phyloP scores from a whole-genome alignment of 805 yeast genomes.

The Yarrowia sp. region DNA sequence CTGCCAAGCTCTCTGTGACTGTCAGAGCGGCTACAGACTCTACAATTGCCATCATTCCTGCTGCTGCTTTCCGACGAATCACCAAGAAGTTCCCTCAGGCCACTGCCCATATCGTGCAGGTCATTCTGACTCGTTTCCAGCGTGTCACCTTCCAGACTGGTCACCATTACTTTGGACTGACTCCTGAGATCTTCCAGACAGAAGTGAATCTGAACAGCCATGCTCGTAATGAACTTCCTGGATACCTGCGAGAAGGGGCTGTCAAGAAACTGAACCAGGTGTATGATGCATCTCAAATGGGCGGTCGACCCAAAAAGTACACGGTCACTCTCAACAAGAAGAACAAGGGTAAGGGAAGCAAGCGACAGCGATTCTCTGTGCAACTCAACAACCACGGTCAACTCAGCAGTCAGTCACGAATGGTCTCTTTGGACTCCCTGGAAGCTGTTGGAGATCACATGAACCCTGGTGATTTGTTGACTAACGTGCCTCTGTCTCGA shows the following conservation, averaged over 20 bases:
- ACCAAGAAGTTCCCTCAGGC: conserved; percentile 82
- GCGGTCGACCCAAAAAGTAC: conserved; percentile 39
- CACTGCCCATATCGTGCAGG: conserved; percentile 92
- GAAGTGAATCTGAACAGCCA: conserved; percentile 69
- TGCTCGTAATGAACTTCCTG: conserved; percentile 62
- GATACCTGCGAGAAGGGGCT: conserved; percentile 50
- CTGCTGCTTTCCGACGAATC: conserved; percentile 75
- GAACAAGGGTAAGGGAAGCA: conserved; percentile 33
- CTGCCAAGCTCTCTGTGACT: conserved; percentile 54
- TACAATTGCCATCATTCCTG: conserved; percentile 92
- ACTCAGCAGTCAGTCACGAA: conserved; percentile 9
- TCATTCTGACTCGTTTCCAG: conserved; percentile 83
- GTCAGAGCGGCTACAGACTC: conserved; percentile 78
- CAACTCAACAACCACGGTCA: conserved; percentile 28
- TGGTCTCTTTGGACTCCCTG: conserved; percentile 41
- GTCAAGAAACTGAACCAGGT: conserved; percentile 41
- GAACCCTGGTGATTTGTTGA: conserved; percentile 85
- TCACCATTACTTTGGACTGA: conserved; percentile 83
- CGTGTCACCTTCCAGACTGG: conserved; percentile 92
- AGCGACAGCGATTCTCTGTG: conserved; percentile 38
- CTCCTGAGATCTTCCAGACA: conserved; percentile 78
- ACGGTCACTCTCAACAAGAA: conserved; percentile 27
- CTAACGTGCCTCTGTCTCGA: conserved; percentile 68
- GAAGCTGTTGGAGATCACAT: conserved; percentile 50
- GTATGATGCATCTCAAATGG: conserved; percentile 19